Evolutionary conservation across 2,329 filamentous ascomycete species (phyloP).

Genomic region (Xylaria hypoxylon): DNA sequence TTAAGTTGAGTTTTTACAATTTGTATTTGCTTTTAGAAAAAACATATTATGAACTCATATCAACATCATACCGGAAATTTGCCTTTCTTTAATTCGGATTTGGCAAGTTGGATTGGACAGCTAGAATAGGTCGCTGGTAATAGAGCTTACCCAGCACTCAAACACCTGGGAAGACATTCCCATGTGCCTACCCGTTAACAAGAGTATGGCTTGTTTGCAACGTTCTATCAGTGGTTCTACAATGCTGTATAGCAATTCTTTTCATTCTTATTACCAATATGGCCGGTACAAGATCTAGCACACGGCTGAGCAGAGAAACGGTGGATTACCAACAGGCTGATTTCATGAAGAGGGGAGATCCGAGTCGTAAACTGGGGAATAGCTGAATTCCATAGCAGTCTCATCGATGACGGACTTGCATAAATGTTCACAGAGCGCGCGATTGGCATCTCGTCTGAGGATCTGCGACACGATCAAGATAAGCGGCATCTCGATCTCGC

Average conservation of each 20-base stretch:
- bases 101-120: background rate
- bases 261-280: slow-evolving; percentile 9
- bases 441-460: slow-evolving; percentile 24
- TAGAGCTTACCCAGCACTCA: background rate
- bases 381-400: slow-evolving; percentile 7
- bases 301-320: background rate
- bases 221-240: background rate
- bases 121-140: background rate
- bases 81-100: background rate
- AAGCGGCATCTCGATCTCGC: slow-evolving; percentile 32
- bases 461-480: slow-evolving; percentile 22
- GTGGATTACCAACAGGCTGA: background rate
- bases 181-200: too few relatives aligned
- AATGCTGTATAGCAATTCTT: background rate
- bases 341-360: background rate
- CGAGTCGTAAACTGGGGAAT: slow-evolving; percentile 10
- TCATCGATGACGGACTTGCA: slow-evolving; percentile 21
- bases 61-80: background rate
- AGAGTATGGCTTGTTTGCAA: background rate
- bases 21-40: background rate
- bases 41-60: background rate
- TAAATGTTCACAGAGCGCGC: slow-evolving; percentile 28
- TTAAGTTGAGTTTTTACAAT: background rate
- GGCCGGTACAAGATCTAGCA: background rate
- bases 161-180: background rate